Conservation (phyloP, 2,329 filamentous ascomycete species). For the Alternaria brassicae region DNA sequence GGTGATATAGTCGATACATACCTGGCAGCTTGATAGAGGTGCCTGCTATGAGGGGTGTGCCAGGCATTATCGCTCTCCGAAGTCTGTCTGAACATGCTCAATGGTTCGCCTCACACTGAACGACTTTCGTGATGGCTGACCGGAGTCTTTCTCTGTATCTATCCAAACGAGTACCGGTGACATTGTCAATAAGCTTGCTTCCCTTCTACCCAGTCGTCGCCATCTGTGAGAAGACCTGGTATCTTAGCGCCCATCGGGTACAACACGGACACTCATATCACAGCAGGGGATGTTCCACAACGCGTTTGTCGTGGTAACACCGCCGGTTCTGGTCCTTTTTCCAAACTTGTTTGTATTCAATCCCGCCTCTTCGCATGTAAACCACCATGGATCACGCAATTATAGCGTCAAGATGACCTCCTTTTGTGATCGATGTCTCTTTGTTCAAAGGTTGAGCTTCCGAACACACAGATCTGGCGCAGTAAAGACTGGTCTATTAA, state of each 20-base stretch:
- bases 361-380: not conserved
- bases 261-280: not conserved
- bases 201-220: not conserved
- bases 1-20: not conserved
- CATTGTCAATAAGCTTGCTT: not conserved
- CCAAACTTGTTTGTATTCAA: not conserved
- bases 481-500: not conserved
- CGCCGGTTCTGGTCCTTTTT: not conserved
- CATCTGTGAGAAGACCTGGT: not conserved
- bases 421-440: not conserved
- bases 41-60: no score
- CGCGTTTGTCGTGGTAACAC: not conserved
- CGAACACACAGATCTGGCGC: not conserved
- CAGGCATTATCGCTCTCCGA: no score
- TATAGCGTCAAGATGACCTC: not conserved
- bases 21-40: not conserved
- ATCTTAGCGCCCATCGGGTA: not conserved
- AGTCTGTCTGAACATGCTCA: no score
- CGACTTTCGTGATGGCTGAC: not conserved
- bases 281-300: not conserved
- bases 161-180: not conserved
- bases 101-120: not conserved
- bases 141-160: not conserved
- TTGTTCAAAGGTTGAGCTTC: no score
- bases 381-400: not conserved